Evolutionary conservation across 2,329 filamentous ascomycete genomes (phyloP).

Genomic region (Colletotrichum navitas): DNA sequence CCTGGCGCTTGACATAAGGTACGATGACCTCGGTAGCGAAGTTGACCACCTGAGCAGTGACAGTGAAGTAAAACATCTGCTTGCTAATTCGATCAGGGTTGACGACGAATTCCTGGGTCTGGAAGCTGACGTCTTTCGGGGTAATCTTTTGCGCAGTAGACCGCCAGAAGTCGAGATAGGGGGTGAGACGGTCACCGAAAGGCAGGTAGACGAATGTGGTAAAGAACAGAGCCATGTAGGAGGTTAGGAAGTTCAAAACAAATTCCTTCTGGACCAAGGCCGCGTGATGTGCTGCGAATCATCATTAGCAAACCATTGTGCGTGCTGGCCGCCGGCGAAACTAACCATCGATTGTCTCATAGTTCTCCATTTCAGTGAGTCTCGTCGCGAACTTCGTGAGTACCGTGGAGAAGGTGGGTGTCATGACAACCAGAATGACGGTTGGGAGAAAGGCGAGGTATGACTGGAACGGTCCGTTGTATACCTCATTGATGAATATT

Average conservation of each 20-base stretch:
- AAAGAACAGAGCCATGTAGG: slow-evolving; percentile 90
- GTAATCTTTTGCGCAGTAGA: slow-evolving; percentile 80
- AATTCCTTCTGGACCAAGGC: slow-evolving; percentile 94
- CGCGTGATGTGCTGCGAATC: slow-evolving; percentile 75
- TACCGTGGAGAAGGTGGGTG: slow-evolving; percentile 82
- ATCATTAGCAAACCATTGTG: slow-evolving; percentile 40
- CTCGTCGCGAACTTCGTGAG: slow-evolving; percentile 82
- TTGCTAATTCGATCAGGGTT: slow-evolving; percentile 86
- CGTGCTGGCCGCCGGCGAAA: not conserved
- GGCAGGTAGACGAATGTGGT: slow-evolving; percentile 96
- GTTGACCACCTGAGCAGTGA: slow-evolving; percentile 92
- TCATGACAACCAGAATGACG: slow-evolving; percentile 82
- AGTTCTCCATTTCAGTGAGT: slow-evolving; percentile 89
- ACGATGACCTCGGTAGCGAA: slow-evolving; percentile 87
- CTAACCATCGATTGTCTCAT: slow-evolving; percentile 82
- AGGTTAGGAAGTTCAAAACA: slow-evolving; percentile 95
- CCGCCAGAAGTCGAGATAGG: slow-evolving; percentile 86
- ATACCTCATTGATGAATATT: slow-evolving; percentile 95
- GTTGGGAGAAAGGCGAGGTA: slow-evolving; percentile 92
- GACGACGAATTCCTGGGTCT: slow-evolving; percentile 78
- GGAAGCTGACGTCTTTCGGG: slow-evolving; percentile 78
- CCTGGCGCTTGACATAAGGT: slow-evolving; percentile 84
- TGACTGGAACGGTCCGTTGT: slow-evolving; percentile 87
- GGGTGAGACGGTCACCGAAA: slow-evolving; percentile 86
- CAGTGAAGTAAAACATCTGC: slow-evolving; percentile 96